phyloP scores from a whole-genome alignment of 1,284 basidiomycete species.

The Ganoderma meredithae region DNA sequence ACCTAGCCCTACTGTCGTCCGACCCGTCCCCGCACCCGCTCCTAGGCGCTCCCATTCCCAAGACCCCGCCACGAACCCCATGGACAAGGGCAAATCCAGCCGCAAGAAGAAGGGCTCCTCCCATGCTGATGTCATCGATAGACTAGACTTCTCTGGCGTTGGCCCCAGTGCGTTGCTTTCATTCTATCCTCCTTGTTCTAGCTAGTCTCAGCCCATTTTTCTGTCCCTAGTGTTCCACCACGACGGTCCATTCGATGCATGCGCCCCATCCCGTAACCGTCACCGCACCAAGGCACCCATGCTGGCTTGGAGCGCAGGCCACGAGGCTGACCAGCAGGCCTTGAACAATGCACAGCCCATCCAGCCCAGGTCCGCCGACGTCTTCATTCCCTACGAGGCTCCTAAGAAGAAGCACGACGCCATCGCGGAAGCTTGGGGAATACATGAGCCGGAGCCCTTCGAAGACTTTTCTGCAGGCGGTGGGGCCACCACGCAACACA shows the following conservation, averaged over 20 bases:
- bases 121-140: conserved; percentile 73
- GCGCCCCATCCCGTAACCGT: conserved; percentile 85
- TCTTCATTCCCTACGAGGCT: conserved; percentile 59
- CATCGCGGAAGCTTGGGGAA: conserved; percentile 87
- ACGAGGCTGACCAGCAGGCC: conserved; percentile 50
- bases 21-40: conserved; percentile 46
- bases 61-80: conserved; percentile 59
- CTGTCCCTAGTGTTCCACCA: conserved; percentile 79
- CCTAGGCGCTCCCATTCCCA: conserved; percentile 74
- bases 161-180: conserved; percentile 75
- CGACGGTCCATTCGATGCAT: conserved; percentile 88
- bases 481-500: conserved; percentile 50
- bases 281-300: conserved; percentile 81
- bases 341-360: conserved; percentile 43
- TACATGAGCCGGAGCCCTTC: conserved; percentile 86
- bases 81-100: conserved; percentile 57
- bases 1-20: conserved; percentile 36
- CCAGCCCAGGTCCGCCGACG: conserved; percentile 48
- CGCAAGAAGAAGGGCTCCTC: conserved; percentile 76
- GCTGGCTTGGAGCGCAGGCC: conserved; percentile 71
- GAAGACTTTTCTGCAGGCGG: conserved; percentile 88
- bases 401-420: conserved; percentile 84
- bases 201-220: conserved; percentile 11
- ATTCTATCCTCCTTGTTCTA: conserved; percentile 14
- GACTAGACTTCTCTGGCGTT: conserved; percentile 70